Evolutionary conservation across 345 rosid species (phyloP).

Genomic region (Alliaria petiolata): DNA sequence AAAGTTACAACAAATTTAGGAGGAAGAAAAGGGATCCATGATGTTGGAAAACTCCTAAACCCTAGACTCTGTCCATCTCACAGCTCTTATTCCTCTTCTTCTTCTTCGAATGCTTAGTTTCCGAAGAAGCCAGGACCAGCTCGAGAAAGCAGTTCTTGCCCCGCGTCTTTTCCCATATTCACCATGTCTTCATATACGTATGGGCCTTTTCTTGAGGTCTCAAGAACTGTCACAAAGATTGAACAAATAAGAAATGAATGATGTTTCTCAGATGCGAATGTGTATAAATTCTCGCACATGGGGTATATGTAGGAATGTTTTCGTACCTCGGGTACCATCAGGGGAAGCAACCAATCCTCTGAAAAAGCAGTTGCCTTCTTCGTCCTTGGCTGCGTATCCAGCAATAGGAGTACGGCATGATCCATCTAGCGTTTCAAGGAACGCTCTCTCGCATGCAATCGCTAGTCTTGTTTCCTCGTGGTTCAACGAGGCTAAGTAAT

Average conservation of each 20-base stretch:
- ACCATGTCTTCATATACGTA: constrained; percentile 74
- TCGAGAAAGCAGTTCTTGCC: constrained; percentile 75
- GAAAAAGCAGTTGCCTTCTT: constrained; percentile 75
- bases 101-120: constrained; percentile 31
- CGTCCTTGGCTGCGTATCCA: constrained; percentile 75
- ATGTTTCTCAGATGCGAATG: background rate
- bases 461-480: constrained; percentile 95
- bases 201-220: constrained; percentile 80
- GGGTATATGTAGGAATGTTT: background rate
- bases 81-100: constrained; percentile 5
- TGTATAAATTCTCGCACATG: too few species aligned
- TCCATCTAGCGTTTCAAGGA: constrained; percentile 79
- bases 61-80: constrained; percentile 19
- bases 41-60: constrained; percentile 22
- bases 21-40: constrained; percentile 14
- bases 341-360: constrained; percentile 95
- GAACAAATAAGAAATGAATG: constrained; percentile 13
- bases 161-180: constrained; percentile 85
- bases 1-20: constrained; percentile 30
- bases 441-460: constrained; percentile 87
- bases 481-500: constrained; percentile 75
- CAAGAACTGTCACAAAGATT: constrained; percentile 61
- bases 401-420: constrained; percentile 99
- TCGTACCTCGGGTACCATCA: constrained; percentile 78
- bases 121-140: constrained; percentile 90